Evolutionary conservation across 306 rosid genomes (phyloP).

Genomic region (Clitoria ternatea): DNA sequence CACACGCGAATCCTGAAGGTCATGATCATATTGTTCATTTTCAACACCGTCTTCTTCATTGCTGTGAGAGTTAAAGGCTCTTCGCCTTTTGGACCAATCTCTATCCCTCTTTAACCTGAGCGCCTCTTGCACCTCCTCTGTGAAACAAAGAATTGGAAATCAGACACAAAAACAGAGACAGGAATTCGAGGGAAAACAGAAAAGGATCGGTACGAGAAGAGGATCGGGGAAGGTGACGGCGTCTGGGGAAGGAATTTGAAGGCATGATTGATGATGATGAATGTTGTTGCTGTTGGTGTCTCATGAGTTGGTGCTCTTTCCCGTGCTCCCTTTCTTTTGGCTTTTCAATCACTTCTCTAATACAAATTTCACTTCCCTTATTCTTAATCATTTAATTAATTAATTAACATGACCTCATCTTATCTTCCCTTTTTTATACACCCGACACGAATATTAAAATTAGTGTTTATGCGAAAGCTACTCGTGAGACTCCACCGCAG

Average conservation of each 20-base stretch:
- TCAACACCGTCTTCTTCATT: constrained; percentile 29
- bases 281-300: neutral
- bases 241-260: neutral
- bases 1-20: neutral
- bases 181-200: neutral
- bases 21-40: neutral
- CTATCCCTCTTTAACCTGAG: constrained; percentile 29
- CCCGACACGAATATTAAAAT: too few species aligned
- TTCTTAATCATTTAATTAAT: too few species aligned
- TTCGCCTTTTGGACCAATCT: constrained; percentile 32
- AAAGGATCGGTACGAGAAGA: neutral
- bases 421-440: neutral
- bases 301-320: too few species aligned
- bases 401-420: neutral
- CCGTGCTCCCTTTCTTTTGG: neutral
- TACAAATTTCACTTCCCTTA: neutral
- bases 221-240: neutral
- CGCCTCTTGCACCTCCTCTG: neutral
- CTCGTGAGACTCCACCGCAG: neutral
- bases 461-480: neutral
- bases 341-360: neutral
- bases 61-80: constrained; percentile 24
- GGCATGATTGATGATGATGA: neutral
- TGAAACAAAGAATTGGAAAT: neutral
- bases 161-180: neutral